Conservation (phyloP, 1,284 basidiomycete species). For the Sporisorium scitamineum region DNA sequence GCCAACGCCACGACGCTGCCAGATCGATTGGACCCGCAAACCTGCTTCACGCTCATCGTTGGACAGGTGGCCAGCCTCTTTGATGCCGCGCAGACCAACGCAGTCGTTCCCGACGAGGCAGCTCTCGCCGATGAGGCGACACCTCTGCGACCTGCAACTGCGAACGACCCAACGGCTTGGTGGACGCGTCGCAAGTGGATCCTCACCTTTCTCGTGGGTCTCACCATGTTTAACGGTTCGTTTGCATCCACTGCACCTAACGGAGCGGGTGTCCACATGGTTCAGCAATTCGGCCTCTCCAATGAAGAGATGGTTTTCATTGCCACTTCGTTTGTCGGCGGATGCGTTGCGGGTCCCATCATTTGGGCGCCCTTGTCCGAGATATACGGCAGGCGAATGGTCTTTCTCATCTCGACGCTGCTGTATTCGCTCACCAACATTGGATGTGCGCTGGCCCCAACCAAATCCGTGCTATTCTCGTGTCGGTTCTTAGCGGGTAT, state of each 20-base stretch:
- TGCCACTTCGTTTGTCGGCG: constrained; percentile 43
- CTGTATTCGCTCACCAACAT: constrained; percentile 30
- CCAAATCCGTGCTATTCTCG: constrained; percentile 27
- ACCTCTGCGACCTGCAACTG: neutral
- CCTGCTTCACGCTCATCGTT: constrained; percentile 10
- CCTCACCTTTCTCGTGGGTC: constrained; percentile 27
- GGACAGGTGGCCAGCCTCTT: constrained; percentile 3
- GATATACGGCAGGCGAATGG: constrained; percentile 20
- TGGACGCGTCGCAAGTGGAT: constrained; percentile 29
- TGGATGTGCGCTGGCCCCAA: constrained; percentile 30
- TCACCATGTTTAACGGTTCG: constrained; percentile 49
- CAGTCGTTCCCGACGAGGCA: neutral
- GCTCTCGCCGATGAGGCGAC: constrained; percentile 8
- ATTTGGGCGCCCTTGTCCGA: constrained; percentile 52
- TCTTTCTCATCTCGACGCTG: constrained; percentile 20
- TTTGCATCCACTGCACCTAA: constrained; percentile 46
- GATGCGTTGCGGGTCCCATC: constrained; percentile 46
- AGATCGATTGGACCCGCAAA: constrained; percentile 1
- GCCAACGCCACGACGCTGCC: neutral
- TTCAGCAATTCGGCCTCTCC: constrained; percentile 18
- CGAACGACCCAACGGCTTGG: constrained; percentile 14
- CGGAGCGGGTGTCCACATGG: constrained; percentile 28
- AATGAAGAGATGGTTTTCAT: constrained; percentile 36
- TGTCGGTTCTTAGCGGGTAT: constrained; percentile 42
- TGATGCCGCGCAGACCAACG: neutral